phyloP scores from a whole-genome alignment of 225 moss, liverwort and hornwort species.

The Anthoceros angustus region DNA sequence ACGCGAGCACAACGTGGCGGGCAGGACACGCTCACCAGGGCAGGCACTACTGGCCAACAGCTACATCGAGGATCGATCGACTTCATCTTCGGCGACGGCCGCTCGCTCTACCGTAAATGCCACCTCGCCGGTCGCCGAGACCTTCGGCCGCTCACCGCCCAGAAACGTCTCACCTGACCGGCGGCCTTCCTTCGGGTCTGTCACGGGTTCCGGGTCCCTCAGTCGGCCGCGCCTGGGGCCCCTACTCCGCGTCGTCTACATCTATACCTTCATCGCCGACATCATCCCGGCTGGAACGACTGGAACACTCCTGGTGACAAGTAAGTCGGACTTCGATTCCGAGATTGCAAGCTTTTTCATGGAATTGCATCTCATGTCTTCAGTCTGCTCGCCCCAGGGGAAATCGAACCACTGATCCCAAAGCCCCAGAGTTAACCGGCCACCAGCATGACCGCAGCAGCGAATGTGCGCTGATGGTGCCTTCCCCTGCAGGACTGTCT shows the following conservation, averaged over 20 bases:
- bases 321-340: conserved; percentile 11
- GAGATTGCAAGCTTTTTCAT: too few species aligned
- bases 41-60: not conserved
- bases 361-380: too few species aligned
- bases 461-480: not conserved
- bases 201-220: conserved; percentile 38
- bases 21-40: not conserved
- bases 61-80: not conserved
- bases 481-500: conserved; percentile 34
- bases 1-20: too few species aligned
- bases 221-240: conserved; percentile 57
- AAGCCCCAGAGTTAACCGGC: too few species aligned
- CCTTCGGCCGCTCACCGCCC: not conserved
- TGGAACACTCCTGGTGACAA: conserved; percentile 38
- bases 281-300: conserved; percentile 50
- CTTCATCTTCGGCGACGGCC: conserved; percentile 1
- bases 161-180: not conserved
- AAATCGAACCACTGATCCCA: too few species aligned
- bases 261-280: conserved; percentile 34
- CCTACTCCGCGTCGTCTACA: conserved; percentile 51
- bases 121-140: not conserved
- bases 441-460: too few species aligned
- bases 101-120: not conserved
- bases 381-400: too few species aligned
- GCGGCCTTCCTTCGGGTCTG: conserved; percentile 39